Evolutionary conservation across 768 basidiomycete genomes (phyloP).

Genomic region (Suillus bovinus): DNA sequence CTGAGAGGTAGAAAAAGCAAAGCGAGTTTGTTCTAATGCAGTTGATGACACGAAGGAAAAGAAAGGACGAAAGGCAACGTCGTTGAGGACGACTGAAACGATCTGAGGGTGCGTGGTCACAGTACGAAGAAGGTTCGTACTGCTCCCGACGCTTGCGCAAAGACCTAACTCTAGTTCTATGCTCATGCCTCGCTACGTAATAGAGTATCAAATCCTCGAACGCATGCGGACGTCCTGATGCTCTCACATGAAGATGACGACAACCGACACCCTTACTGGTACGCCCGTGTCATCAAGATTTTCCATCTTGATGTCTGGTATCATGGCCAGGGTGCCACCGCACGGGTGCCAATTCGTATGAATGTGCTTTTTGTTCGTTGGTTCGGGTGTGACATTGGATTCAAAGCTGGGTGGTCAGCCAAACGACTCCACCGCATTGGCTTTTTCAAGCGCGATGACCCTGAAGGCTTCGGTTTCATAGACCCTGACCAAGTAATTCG

Average conservation of each 20-base stretch:
- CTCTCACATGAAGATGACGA: constrained; percentile 22
- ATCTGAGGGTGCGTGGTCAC: neutral
- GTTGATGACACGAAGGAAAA: too few species aligned
- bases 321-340: neutral
- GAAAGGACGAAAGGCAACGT: neutral
- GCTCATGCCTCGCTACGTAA: neutral
- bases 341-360: constrained; percentile 18
- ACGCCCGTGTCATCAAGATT: constrained; percentile 28
- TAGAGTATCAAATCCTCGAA: constrained; percentile 20
- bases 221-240: constrained; percentile 35
- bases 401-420: constrained; percentile 25
- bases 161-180: neutral
- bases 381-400: constrained; percentile 31
- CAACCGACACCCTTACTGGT: constrained; percentile 7
- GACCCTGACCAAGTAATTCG: constrained; percentile 42
- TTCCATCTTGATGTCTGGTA: constrained; percentile 22
- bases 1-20: too few species aligned
- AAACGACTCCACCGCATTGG: constrained; percentile 39
- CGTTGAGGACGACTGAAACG: neutral
- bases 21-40: too few species aligned
- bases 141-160: neutral
- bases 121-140: neutral
- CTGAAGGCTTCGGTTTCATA: constrained; percentile 44
- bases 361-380: constrained; percentile 45
- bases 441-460: constrained; percentile 32